Percentiles rank a stretch among this genome's conserved stretches.
phyloP scores from a whole-genome alignment of 331 rosid species.

The Malus hybrid region DNA sequence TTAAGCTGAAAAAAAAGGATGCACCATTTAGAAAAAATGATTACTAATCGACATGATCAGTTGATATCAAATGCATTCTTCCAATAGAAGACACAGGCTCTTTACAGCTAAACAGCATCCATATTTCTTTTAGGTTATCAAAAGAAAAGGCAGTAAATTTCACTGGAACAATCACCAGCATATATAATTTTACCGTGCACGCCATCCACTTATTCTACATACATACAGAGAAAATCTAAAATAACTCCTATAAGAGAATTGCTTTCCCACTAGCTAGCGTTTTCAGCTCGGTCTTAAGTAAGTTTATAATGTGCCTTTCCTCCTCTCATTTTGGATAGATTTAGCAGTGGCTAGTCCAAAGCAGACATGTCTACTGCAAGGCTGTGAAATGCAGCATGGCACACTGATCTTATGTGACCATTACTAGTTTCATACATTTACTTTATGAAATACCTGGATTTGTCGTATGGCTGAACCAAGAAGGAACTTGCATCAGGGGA shows the following conservation, averaged over 20 bases:
- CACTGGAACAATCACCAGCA: background rate
- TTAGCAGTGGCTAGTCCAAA: background rate
- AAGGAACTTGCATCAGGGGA: constrained; percentile 85
- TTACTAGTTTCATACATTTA: background rate
- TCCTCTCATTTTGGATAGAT: background rate
- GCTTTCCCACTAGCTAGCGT: background rate
- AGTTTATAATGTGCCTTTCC: background rate
- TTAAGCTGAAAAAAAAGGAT: constrained; percentile 48
- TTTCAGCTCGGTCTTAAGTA: background rate
- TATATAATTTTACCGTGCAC: background rate
- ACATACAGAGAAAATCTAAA: background rate
- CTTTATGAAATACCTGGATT: constrained; percentile 59
- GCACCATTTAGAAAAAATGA: background rate
- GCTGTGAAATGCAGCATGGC: background rate
- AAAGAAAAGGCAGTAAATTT: background rate
- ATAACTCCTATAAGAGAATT: background rate
- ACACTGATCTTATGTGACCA: background rate
- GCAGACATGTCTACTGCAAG: background rate
- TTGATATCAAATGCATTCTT: background rate
- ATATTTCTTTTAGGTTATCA: background rate
- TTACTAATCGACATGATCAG: background rate
- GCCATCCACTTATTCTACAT: background rate
- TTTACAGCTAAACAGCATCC: constrained; percentile 2
- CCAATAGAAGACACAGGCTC: constrained; percentile 2
- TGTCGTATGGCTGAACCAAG: constrained; percentile 85